Conservation (phyloP, 345 rosid genomes). For the Eucalyptus paniculata region DNA sequence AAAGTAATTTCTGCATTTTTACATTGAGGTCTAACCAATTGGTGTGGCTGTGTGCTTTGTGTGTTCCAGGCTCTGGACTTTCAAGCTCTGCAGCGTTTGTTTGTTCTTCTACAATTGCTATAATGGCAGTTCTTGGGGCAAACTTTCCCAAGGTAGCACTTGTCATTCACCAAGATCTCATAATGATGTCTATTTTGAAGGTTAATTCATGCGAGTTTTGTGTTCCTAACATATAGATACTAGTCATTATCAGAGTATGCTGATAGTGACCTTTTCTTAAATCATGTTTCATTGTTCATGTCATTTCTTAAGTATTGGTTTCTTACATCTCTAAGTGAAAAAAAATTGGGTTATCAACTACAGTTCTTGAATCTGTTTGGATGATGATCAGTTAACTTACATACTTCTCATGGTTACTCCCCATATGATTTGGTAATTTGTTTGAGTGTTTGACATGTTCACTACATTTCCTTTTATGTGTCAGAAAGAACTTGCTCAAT, state of each 20-base stretch:
- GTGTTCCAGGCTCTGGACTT: conserved; percentile 68
- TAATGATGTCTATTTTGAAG: not conserved
- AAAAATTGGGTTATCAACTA: not conserved
- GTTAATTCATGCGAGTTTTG: not conserved
- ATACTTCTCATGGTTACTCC: not conserved
- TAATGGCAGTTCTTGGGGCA: conserved; percentile 70
- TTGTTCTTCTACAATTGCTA: conserved; percentile 85
- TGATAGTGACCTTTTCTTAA: not conserved
- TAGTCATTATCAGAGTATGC: not conserved
- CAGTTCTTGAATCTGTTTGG: not conserved
- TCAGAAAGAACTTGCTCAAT: conserved; percentile 96
- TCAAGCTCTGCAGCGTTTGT: conserved; percentile 98
- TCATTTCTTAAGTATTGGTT: not conserved
- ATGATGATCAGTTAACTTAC: not conserved
- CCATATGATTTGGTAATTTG: not conserved
- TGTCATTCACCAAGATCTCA: not conserved
- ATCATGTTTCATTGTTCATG: not conserved
- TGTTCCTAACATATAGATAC: not conserved
- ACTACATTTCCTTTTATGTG: not conserved
- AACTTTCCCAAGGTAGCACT: conserved; percentile 63
- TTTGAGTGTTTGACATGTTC: not conserved
- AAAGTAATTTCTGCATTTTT: not conserved
- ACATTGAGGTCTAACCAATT: not conserved
- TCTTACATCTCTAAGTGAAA: not conserved
- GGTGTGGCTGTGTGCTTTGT: not conserved